These are phyloP conservation scores for Micractinium conductrix DNA, from an alignment of 139 green algal genomes.

Conservation along the genomic window DNA sequence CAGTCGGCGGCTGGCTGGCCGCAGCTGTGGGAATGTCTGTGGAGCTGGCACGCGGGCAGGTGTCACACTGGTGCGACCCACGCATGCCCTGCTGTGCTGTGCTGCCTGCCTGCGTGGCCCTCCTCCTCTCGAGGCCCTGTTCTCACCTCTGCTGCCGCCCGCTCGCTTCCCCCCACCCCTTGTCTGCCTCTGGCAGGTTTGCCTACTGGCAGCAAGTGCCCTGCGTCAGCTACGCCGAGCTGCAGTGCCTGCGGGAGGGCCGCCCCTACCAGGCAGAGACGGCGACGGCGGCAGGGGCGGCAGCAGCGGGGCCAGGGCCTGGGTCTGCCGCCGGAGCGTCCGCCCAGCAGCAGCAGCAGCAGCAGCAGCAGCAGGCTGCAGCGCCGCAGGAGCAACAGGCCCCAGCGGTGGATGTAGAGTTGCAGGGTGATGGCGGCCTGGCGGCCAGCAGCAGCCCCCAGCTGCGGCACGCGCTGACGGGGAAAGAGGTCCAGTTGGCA, in stretches of 20 bases:
- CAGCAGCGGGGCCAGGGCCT: neutral
- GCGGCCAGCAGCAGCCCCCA: neutral
- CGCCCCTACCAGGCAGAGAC: neutral
- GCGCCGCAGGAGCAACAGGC: neutral
- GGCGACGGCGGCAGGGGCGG: neutral
- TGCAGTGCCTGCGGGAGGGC: constrained; percentile 19
- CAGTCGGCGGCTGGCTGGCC: too few relatives aligned
- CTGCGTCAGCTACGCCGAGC: neutral
- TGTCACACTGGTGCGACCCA: too few relatives aligned
- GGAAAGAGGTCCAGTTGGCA: constrained; percentile 8
- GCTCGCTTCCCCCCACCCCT: neutral
- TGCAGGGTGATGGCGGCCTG: constrained; percentile 15
- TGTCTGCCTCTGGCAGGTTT: constrained; percentile 1
- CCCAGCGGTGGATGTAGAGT: constrained; percentile 4
- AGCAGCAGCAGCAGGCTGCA: neutral
- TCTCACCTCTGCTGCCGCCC: too few relatives aligned
- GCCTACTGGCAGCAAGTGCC: constrained; percentile 17
- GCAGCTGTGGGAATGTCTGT: too few relatives aligned
- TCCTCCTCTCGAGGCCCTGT: too few relatives aligned
- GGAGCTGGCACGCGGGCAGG: too few relatives aligned
- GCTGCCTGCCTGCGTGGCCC: too few relatives aligned
- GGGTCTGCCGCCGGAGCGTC: neutral
- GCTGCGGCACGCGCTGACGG: constrained; percentile 6
- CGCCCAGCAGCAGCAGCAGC: neutral
- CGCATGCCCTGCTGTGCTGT: too few relatives aligned